A percentile compares a stretch with the other conserved stretches of the same genome.
Conservation (phyloP, 768 basidiomycete species). For the Paxillus involutus region DNA sequence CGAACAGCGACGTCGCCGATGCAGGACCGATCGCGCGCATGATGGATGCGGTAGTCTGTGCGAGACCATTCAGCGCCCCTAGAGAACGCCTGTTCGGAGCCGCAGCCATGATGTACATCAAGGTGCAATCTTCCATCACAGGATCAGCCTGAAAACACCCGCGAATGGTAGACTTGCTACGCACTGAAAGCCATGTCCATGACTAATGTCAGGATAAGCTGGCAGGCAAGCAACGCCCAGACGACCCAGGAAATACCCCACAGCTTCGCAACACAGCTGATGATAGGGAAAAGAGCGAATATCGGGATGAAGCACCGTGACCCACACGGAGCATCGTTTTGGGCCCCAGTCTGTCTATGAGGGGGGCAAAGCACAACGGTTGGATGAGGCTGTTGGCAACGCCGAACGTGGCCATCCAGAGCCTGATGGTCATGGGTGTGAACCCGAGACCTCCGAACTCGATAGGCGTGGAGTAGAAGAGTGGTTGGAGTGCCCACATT, state of each 20-base stretch:
- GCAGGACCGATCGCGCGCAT: constrained; percentile 35
- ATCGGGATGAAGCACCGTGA: constrained; percentile 28
- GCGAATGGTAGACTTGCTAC: constrained; percentile 1
- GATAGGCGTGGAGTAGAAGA: constrained; percentile 38
- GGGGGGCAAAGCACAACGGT: constrained; percentile 31
- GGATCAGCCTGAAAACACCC: constrained; percentile 1
- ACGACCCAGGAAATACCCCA: constrained; percentile 21
- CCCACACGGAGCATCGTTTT: constrained; percentile 29
- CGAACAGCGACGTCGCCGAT: constrained; percentile 33
- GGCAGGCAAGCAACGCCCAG: constrained; percentile 29
- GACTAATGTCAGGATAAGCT: constrained; percentile 19
- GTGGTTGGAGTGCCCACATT: constrained; percentile 34
- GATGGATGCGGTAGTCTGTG: constrained; percentile 30
- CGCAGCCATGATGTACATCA: constrained; percentile 67
- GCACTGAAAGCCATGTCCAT: constrained; percentile 34
- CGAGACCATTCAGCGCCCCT: constrained; percentile 65
- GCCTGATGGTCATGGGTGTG: constrained; percentile 35
- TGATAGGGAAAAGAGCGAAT: constrained; percentile 32
- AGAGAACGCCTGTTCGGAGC: constrained; percentile 65
- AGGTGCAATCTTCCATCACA: constrained; percentile 52
- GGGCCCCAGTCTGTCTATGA: constrained; percentile 31
- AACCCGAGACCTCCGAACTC: constrained; percentile 38
- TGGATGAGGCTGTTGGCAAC: constrained; percentile 33
- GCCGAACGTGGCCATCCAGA: constrained; percentile 35
- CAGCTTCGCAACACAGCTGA: constrained; percentile 23